Base-by-base conservation (phyloP, 306 rosid species). In the Gillenia trifoliata region DNA sequence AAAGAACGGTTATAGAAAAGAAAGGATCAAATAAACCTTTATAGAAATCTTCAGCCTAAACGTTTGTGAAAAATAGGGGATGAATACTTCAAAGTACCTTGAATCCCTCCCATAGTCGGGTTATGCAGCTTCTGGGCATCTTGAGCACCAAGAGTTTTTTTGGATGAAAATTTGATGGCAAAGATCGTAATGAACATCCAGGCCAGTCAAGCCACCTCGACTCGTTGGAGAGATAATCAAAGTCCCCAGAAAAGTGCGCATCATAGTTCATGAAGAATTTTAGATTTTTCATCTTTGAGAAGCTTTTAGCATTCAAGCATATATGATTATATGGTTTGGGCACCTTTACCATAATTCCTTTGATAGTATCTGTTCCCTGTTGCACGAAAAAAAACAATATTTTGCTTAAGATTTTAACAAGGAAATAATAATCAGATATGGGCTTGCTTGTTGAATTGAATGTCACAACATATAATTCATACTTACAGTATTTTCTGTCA, bases 141-240 rank as follows among this genome's bases (percentile, higher is more conserved):
- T 23, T 36, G 26, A 86, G 77, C 1, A 13, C 77, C 63, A 47
- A 72, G 66, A 83, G 86, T n/a, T n/a, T n/a, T n/a, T 31, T 38
- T 6, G 85, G 83, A 70, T 56, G 62, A 75, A 86, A 79, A 68
- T n/a, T n/a, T 3, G 54, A 31, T 1, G 88, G 88, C 43, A 84
- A 63, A 79, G 49, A 49, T 12, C 49, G 30, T 34, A 47, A 78
- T 2, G 87, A 77, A 76, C 75, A 78, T 34, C 56, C 70, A 31
- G 30, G 52, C 87, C 86, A 86, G 9, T 76, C 72, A 59, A 85
- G 83, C 41, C 80, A 13, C 64, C 77, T 79, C 68, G 75, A 77
- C 75, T 71, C 50, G 8, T 81, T 56, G 2, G 89, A 80, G n/a
- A 86, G 75, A 69, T 69, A 65, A 16, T 78, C 62, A 6, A 75